A percentile compares a stretch with the other conserved stretches of the same genome.
Evolutionary conservation across 2,329 filamentous ascomycete genomes (phyloP).

Genomic region (Alternaria longipes): DNA sequence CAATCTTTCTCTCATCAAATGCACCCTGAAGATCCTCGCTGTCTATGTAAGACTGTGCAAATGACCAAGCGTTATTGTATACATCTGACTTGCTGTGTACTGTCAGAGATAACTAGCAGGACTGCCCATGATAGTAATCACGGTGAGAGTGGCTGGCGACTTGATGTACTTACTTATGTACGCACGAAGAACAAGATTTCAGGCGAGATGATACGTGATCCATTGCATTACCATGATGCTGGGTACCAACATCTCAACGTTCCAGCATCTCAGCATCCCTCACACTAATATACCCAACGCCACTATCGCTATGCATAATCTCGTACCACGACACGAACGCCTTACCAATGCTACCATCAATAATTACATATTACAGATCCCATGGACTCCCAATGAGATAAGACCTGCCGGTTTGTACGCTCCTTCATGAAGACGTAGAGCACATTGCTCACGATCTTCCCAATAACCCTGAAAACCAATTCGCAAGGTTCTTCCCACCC

Average conservation of each 20-base stretch:
- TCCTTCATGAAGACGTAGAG: background rate
- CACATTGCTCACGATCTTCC: constrained; percentile 19
- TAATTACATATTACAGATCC: background rate
- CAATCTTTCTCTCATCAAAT: background rate
- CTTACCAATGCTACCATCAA: background rate
- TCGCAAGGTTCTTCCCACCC: constrained; percentile 41
- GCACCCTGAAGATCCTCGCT: too few species aligned
- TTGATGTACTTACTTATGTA: background rate
- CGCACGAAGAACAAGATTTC: background rate
- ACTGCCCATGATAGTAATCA: background rate
- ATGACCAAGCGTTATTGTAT: too few species aligned
- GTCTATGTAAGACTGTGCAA: too few species aligned
- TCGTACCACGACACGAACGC: background rate
- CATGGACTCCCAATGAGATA: background rate
- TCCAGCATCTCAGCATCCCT: background rate
- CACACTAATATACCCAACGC: constrained; percentile 5
- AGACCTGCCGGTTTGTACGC: background rate
- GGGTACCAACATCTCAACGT: background rate
- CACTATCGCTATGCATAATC: constrained; percentile 13
- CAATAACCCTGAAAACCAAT: constrained; percentile 46
- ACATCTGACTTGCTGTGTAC: too few species aligned
- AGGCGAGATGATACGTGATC: background rate
- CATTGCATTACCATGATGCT: background rate
- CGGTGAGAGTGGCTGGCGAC: background rate
- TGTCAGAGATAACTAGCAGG: too few species aligned